Conservation (phyloP, 768 basidiomycete species). For the Pleurotus cornucopiae region DNA sequence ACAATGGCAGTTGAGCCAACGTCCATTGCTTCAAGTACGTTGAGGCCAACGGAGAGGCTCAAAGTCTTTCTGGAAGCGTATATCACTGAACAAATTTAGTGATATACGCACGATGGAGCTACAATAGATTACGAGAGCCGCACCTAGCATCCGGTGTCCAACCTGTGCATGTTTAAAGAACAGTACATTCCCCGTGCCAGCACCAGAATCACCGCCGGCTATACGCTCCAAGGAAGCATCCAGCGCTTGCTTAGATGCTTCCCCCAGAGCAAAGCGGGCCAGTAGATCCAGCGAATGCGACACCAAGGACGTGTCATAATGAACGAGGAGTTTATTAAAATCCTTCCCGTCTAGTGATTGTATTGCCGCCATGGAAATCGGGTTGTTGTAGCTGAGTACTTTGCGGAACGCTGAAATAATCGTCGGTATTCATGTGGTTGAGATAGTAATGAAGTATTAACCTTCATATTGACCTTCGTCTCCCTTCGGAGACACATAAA, state of each 20-base stretch:
- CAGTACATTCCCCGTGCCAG: conserved; percentile 37
- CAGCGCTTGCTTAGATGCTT: conserved; percentile 40
- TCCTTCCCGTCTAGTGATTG: conserved; percentile 34
- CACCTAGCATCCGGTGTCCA: conserved; percentile 53
- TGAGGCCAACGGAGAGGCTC: conserved; percentile 48
- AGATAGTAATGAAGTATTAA: neutral
- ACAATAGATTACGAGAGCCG: neutral
- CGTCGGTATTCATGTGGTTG: neutral
- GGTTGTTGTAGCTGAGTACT: conserved; percentile 47
- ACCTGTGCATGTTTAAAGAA: conserved; percentile 58
- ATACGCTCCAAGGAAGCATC: conserved; percentile 61
- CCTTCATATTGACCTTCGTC: conserved; percentile 41
- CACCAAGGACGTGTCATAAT: conserved; percentile 50
- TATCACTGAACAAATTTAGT: conserved; percentile 42
- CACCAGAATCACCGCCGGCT: conserved; percentile 34
- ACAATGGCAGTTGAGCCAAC: conserved; percentile 29
- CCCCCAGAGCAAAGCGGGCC: conserved; percentile 50
- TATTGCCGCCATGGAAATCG: conserved; percentile 54
- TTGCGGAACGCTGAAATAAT: conserved; percentile 47
- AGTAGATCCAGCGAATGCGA: conserved; percentile 74
- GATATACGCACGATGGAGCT: neutral
- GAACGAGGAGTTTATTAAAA: conserved; percentile 67
- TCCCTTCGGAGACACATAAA: conserved; percentile 59
- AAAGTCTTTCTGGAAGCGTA: conserved; percentile 63
- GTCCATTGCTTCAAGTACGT: conserved; percentile 55